A percentile compares a stretch with the other conserved stretches of the same genome.
Evolutionary conservation across 306 rosid species (phyloP).

Genomic region (Crotalaria pallida): DNA sequence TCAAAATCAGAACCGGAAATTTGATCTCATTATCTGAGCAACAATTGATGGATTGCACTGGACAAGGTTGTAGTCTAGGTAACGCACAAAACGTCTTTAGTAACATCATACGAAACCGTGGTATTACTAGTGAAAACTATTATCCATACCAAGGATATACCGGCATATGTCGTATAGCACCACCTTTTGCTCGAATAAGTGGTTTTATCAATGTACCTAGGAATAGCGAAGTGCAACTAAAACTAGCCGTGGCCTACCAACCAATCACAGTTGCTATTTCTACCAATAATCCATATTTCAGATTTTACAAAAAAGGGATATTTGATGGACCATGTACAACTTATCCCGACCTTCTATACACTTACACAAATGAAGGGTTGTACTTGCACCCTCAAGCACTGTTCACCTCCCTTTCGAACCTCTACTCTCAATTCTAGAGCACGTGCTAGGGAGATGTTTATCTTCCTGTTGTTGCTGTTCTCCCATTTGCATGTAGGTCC

Average conservation of each 20-base stretch:
- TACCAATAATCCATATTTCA: too few species aligned
- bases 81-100: background rate
- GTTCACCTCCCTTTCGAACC: too few species aligned
- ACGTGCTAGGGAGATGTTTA: too few species aligned
- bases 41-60: constrained; percentile 24
- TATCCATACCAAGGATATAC: background rate
- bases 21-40: constrained; percentile 31
- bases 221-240: background rate
- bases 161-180: background rate
- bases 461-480: too few species aligned
- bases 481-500: too few species aligned
- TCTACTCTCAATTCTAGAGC: too few species aligned
- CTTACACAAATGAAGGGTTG: too few species aligned
- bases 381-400: too few species aligned
- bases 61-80: too few species aligned
- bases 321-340: background rate
- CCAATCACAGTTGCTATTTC: background rate
- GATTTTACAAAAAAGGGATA: background rate
- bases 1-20: constrained; percentile 6
- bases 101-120: background rate
- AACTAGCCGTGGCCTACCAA: background rate
- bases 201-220: background rate
- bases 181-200: background rate
- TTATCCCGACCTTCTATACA: background rate
- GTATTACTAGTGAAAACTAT: background rate